These are phyloP conservation scores for Plasmodiophora brassicae DNA, from an alignment of 208 protist genomes.

Conservation along the genomic window DNA sequence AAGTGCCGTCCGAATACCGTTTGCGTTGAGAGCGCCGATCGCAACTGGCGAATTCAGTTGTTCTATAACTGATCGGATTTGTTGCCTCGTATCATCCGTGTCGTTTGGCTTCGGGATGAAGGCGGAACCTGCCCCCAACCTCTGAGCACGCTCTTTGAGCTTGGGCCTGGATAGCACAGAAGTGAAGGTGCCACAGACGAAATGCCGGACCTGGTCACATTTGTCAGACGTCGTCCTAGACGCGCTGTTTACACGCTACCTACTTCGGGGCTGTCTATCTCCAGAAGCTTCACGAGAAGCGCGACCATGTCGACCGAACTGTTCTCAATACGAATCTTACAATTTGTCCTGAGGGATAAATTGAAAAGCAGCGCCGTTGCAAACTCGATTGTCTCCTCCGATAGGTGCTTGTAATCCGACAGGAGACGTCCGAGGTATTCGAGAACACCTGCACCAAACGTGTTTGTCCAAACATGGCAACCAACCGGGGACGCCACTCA, in stretches of 20 bases:
- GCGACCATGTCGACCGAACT: background rate
- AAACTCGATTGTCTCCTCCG: background rate
- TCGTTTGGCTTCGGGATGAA: background rate
- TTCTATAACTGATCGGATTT: background rate
- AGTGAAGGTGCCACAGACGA: slow-evolving; percentile 16
- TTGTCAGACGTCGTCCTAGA: too few species aligned
- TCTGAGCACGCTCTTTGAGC: background rate
- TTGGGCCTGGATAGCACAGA: background rate
- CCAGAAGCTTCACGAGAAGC: background rate
- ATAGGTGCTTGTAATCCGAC: background rate
- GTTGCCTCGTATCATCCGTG: background rate
- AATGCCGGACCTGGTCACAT: slow-evolving; percentile 4
- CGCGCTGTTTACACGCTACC: background rate
- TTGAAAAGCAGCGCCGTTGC: slow-evolving; percentile 12
- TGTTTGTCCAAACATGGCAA: too few species aligned
- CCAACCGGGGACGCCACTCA: background rate
- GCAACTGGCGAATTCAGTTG: background rate
- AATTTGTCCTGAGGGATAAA: background rate
- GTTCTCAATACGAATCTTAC: background rate
- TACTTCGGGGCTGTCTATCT: background rate
- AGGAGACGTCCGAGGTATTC: background rate
- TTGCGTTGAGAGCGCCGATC: background rate
- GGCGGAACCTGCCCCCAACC: background rate
- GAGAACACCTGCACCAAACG: background rate
- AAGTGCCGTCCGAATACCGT: background rate